Evolutionary conservation across 352 stramenopile genomes (phyloP), one percentile per base, ranked within the genome.

Genomic region (Pythium utonaiense): DNA sequence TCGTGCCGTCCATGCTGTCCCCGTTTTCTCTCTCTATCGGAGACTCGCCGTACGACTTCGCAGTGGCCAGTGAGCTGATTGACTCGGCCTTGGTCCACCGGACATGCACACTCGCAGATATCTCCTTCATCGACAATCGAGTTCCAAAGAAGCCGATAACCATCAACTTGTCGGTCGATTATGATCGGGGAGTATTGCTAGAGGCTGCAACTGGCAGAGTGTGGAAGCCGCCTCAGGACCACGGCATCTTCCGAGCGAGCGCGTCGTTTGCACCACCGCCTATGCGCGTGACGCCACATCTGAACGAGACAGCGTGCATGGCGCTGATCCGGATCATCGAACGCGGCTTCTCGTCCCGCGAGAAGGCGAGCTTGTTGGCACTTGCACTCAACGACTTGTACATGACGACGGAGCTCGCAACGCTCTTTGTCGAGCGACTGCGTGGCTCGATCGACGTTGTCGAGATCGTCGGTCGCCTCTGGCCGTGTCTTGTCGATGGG

Each of bases 41-140:
- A 1, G 66, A 70, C 14, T 89, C 81, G 6, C 81, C 81, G 5
- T 91, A 88, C 33, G 75, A 78, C 5, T 87, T 76, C 28, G 81
- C 76, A 6, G 77, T 89, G 4, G 81, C 79, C 13, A 75, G 67
- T 50, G 66, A 88, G 57, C 57, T 91, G 4, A 57, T 89, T 10
- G 75, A 85, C 24, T 66, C 75, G 0, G 68, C 74, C 10, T 33
- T 84, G 1, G 10, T 71, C 33, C 66, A 79, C 50, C 45, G 59
- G 1, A 72, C 77, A 1, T 88, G 78, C 30, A 14, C 49, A 9
- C 66, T 91, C 3, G 72, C 73, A 1, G 75, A 88, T 1, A 45
- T 89, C 17, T 71, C 64, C 1, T 86, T 85, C 42, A 62, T 69
- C 0, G 78, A 73, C 30, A 58, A 68, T 19, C 56, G 64, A 3